These are phyloP conservation scores for Giardia duodenalis DNA, from an alignment of 208 protist species.

Conservation along the genomic window DNA sequence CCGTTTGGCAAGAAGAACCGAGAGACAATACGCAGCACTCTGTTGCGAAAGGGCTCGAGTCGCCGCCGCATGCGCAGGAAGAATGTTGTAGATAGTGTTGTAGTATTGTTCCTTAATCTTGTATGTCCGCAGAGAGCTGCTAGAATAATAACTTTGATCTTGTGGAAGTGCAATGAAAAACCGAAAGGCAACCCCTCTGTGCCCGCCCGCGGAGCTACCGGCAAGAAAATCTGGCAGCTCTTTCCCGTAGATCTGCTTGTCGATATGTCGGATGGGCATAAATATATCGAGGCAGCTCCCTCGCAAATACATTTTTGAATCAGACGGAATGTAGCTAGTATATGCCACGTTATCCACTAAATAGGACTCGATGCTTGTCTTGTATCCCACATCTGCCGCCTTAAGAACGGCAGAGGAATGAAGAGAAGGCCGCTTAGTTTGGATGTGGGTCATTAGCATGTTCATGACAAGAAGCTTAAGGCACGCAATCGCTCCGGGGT, in stretches of 20 bases:
- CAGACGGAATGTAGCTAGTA: neutral
- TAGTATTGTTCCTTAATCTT: neutral
- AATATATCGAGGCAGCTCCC: neutral
- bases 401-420: neutral
- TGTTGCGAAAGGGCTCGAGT: neutral
- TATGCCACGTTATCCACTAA: neutral
- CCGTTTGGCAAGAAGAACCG: neutral
- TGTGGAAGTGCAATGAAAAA: neutral
- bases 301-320: neutral
- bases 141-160: neutral
- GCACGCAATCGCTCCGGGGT: neutral
- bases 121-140: neutral
- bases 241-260: neutral
- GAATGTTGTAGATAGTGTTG: neutral
- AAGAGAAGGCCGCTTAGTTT: neutral
- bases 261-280: neutral
- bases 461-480: neutral
- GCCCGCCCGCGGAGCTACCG: neutral
- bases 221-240: no score
- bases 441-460: neutral
- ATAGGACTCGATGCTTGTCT: neutral
- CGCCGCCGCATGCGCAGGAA: neutral
- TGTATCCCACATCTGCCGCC: neutral
- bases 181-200: neutral
- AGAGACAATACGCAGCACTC: neutral